Evolutionary conservation across 164 flowering plant genomes (phyloP).

Genomic region (Vitis labrusca): DNA sequence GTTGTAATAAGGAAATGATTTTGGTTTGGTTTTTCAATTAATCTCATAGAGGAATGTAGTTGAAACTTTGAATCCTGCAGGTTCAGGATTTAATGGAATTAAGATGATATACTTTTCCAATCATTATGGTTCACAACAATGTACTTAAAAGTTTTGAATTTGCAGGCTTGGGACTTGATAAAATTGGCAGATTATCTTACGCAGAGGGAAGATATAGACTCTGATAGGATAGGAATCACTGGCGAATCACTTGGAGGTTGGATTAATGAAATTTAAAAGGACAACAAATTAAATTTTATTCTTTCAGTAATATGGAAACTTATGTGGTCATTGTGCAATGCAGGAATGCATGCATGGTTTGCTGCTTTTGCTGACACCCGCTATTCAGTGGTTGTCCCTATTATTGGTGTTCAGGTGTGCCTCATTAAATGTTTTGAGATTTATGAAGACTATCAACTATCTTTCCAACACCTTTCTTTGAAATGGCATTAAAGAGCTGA

Average conservation of each 20-base stretch:
- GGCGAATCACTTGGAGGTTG: conserved; percentile 99
- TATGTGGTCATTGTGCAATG: conserved; percentile 13
- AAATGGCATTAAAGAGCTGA: background rate
- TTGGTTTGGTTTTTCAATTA: background rate
- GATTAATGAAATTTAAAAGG: conserved; percentile 12
- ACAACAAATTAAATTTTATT: background rate
- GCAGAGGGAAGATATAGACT: conserved; percentile 79
- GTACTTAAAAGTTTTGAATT: background rate
- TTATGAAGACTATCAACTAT: background rate
- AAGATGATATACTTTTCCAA: too few relatives aligned
- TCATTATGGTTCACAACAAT: background rate
- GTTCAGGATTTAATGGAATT: background rate
- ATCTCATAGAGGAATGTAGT: background rate
- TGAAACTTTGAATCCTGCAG: conserved; percentile 12
- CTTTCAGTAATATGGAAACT: background rate
- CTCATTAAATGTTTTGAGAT: background rate
- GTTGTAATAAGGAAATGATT: background rate
- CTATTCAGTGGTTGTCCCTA: conserved; percentile 84
- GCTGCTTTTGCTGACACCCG: conserved; percentile 80
- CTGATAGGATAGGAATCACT: conserved; percentile 80
- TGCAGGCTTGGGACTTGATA: conserved; percentile 84
- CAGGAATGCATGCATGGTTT: conserved; percentile 99
- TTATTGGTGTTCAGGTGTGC: conserved; percentile 91
- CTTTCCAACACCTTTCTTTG: background rate
- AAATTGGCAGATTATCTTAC: conserved; percentile 91